Percentiles rank a stretch among this genome's conserved stretches.
phyloP scores from a whole-genome alignment of 2,329 filamentous ascomycete genomes.

The Xylariaceae sp. region DNA sequence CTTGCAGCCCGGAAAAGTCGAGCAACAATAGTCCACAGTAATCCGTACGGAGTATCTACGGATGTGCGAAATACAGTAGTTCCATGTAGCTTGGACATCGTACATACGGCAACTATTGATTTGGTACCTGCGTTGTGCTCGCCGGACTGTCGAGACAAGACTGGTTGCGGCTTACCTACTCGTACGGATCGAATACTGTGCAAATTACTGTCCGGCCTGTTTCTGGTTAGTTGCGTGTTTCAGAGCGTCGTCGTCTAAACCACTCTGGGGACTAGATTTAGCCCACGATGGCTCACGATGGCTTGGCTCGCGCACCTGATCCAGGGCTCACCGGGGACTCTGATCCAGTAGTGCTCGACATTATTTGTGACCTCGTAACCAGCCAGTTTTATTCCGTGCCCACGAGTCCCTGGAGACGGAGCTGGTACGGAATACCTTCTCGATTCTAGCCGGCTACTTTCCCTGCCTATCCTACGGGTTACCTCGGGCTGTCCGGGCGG shows the following conservation, averaged over 20 bases:
- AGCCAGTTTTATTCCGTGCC: not conserved
- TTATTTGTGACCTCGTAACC: not conserved
- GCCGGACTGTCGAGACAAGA: not conserved
- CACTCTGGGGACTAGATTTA: not conserved
- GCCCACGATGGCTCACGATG: not conserved
- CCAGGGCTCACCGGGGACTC: not conserved
- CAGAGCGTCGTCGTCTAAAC: not conserved
- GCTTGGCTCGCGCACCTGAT: not conserved
- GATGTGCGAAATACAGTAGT: not conserved
- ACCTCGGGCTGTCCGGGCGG: not conserved
- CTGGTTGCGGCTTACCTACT: too few relatives aligned
- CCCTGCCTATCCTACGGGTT: not conserved
- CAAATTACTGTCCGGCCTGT: not conserved
- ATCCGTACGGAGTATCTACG: not conserved
- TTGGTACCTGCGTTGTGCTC: not conserved
- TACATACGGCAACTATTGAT: not conserved
- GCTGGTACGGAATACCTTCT: too few relatives aligned
- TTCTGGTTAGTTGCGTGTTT: not conserved
- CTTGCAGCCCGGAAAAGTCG: not conserved
- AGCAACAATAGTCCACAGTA: not conserved
- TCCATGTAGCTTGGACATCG: not conserved
- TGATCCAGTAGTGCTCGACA: too few relatives aligned
- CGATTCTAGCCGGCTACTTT: too few relatives aligned
- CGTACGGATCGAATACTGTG: not conserved
- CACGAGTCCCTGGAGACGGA: too few relatives aligned